A percentile compares a stretch with the other conserved stretches of the same genome.
These are phyloP conservation scores for Bruguiera parviflora DNA, from an alignment of 345 rosid genomes.

Conservation along the genomic window DNA sequence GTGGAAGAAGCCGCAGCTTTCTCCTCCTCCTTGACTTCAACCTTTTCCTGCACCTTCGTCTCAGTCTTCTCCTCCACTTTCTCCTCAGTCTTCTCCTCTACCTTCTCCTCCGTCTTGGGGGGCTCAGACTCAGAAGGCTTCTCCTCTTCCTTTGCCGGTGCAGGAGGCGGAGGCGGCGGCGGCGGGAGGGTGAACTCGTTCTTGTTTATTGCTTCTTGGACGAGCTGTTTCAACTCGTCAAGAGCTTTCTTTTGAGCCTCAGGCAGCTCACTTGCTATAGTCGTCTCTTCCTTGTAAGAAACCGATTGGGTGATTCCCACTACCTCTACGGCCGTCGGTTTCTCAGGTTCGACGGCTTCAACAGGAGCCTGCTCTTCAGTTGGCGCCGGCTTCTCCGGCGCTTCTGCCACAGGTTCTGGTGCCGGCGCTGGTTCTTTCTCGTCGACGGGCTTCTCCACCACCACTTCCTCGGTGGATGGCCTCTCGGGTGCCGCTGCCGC, in stretches of 20 bases:
- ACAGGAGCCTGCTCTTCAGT: conserved; percentile 3
- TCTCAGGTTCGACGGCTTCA: conserved; percentile 19
- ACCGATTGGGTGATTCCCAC: conserved; percentile 14
- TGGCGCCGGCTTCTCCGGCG: background rate
- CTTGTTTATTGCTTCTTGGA: conserved; percentile 26
- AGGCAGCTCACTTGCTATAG: conserved; percentile 25
- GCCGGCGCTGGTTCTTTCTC: conserved; percentile 33
- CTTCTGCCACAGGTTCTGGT: conserved; percentile 27
- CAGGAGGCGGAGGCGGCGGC: background rate
- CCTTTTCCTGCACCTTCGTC: background rate
- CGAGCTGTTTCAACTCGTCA: conserved; percentile 23
- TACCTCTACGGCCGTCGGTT: conserved; percentile 7
- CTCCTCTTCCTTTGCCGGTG: conserved; percentile 19
- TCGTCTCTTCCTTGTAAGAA: conserved; percentile 32
- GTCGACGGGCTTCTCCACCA: conserved; percentile 24
- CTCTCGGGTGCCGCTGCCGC: conserved; percentile 19
- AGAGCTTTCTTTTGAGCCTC: conserved; percentile 29
- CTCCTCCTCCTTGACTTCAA: background rate
- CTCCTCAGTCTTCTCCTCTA: background rate
- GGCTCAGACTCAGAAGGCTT: conserved; percentile 6
- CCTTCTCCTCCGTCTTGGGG: conserved; percentile 3
- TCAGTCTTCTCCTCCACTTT: conserved; percentile 5
- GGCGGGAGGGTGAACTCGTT: conserved; percentile 28
- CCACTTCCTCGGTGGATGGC: conserved; percentile 19
- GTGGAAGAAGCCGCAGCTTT: background rate